A percentile compares a stretch with the other conserved stretches of the same genome.
These are phyloP conservation scores for Oxytropis ochrocephala DNA, from an alignment of 306 rosid genomes.

Conservation along the genomic window DNA sequence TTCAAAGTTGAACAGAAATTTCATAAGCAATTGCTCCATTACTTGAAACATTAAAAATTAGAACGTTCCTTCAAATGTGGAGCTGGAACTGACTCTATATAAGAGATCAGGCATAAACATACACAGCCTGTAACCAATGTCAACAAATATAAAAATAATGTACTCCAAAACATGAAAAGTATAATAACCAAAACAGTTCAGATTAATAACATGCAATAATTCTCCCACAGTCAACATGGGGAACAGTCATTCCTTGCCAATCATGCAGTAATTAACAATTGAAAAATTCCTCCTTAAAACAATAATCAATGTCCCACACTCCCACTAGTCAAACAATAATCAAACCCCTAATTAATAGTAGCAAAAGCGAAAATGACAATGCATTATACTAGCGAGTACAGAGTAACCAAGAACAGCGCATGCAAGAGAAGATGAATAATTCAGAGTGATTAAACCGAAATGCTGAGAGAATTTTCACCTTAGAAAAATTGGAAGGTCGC, in stretches of 20 bases:
- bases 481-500: background rate
- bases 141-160: background rate
- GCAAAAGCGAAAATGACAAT: background rate
- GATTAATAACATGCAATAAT: background rate
- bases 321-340: background rate
- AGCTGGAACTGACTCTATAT: slow-evolving; percentile 5
- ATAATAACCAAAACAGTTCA: background rate
- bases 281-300: background rate
- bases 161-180: background rate
- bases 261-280: background rate
- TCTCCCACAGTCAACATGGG: background rate
- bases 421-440: background rate
- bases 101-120: background rate
- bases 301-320: slow-evolving; percentile 3
- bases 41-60: background rate
- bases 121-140: background rate
- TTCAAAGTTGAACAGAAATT: background rate
- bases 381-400: background rate
- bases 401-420: background rate
- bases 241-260: background rate
- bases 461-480: slow-evolving; percentile 1
- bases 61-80: background rate
- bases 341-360: no score
- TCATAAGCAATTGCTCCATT: background rate
- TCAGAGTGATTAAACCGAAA: background rate